A percentile compares a stretch with the other conserved stretches of the same genome.
These are phyloP conservation scores for Debaryomyces maramus DNA, from an alignment of 805 yeast species.

Conservation along the genomic window DNA sequence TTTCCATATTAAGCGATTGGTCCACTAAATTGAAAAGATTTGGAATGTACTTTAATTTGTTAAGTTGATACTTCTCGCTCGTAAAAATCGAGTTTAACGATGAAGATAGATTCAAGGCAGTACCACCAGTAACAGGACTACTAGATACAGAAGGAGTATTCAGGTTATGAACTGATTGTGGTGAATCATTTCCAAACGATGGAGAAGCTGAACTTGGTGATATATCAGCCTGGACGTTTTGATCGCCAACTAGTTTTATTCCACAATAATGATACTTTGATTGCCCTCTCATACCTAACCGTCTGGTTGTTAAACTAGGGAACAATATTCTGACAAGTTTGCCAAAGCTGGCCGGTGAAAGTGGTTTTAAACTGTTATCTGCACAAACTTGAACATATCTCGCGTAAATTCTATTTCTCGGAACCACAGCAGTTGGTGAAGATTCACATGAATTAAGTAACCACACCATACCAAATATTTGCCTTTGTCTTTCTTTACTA, in stretches of 20 bases:
- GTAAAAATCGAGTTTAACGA: conserved; percentile 7
- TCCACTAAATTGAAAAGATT: conserved; percentile 25
- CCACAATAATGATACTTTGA: conserved; percentile 88
- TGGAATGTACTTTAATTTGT: conserved; percentile 30
- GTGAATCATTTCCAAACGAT: conserved; percentile 8
- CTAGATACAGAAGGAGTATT: conserved; percentile 7
- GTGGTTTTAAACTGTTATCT: conserved; percentile 48
- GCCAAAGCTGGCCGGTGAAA: conserved; percentile 79
- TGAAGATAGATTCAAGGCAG: conserved; percentile 1
- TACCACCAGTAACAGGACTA: conserved; percentile 8
- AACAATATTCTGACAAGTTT: conserved; percentile 64
- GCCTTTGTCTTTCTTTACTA: conserved; percentile 59
- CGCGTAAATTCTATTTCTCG: conserved; percentile 44
- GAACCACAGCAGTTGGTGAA: conserved; percentile 41
- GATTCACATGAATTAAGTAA: conserved; percentile 65
- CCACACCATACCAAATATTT: conserved; percentile 82
- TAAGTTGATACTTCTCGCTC: conserved; percentile 11
- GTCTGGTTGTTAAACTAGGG: conserved; percentile 69
- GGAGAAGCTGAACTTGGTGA: conserved; percentile 8
- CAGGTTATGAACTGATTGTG: conserved; percentile 6
- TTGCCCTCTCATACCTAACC: conserved; percentile 80
- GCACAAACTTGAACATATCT: conserved; percentile 42
- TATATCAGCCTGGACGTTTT: conserved; percentile 17
- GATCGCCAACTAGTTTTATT: conserved; percentile 46
- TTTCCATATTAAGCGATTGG: conserved; percentile 14